Evolutionary conservation across 176 grass and related monocot species (phyloP).

Genomic region (Carex pumila): DNA sequence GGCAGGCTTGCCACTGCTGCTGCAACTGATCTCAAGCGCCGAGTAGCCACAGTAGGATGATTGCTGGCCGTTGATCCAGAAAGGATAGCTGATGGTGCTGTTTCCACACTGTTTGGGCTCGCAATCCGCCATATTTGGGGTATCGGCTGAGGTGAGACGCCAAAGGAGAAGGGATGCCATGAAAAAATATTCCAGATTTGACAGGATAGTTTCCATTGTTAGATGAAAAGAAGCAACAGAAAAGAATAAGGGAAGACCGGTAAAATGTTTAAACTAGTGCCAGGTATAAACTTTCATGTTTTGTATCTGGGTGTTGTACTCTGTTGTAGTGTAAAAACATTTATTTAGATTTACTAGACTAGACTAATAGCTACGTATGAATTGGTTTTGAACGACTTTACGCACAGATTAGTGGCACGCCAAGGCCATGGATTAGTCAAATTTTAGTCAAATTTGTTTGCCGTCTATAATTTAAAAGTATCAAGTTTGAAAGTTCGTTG

Average conservation of each 20-base stretch:
- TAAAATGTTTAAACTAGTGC: background rate
- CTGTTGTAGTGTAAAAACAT: background rate
- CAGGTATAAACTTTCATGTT: background rate
- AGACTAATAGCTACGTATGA: background rate
- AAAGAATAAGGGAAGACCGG: background rate
- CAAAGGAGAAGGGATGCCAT: background rate
- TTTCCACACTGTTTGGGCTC: constrained; percentile 36
- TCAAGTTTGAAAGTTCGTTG: background rate
- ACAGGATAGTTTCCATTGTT: background rate
- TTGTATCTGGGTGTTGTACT: background rate
- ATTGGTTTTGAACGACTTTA: background rate
- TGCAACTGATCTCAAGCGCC: constrained; percentile 30
- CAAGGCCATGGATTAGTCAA: background rate
- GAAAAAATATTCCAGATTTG: background rate
- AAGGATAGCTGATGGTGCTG: constrained; percentile 42
- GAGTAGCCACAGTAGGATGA: constrained; percentile 40
- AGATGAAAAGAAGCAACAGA: background rate
- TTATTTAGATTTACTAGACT: background rate
- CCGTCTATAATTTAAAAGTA: background rate
- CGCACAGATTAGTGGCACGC: background rate
- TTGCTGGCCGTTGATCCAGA: constrained; percentile 43
- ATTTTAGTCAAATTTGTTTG: background rate
- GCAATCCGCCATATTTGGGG: constrained; percentile 4
- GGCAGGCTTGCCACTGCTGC: background rate
- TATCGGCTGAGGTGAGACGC: background rate